These are phyloP conservation scores for Colletotrichum australisinense DNA, from an alignment of 2,329 filamentous ascomycete genomes.

Conservation along the genomic window DNA sequence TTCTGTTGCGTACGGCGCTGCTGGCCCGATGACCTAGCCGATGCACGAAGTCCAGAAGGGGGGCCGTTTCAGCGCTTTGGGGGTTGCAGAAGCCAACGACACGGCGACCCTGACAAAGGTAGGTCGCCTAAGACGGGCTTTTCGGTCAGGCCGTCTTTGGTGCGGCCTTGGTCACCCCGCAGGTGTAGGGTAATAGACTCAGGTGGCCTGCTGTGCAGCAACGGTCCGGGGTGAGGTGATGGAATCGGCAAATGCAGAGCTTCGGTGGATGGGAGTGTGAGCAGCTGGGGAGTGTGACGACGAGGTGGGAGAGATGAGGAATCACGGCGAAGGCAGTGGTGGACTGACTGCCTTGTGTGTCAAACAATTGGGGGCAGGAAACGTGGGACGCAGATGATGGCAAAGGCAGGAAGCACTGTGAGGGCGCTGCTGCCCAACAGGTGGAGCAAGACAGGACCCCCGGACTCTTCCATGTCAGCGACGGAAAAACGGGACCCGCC, in stretches of 20 bases:
- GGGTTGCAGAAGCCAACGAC: neutral
- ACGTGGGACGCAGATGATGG: neutral
- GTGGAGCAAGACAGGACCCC: neutral
- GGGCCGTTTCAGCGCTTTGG: neutral
- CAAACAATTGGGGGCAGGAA: neutral
- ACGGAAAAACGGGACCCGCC: neutral
- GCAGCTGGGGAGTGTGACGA: neutral
- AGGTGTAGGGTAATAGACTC: neutral
- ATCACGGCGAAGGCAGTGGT: neutral
- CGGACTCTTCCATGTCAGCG: neutral
- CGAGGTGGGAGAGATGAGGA: neutral
- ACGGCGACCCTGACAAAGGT: neutral
- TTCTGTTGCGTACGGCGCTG: neutral
- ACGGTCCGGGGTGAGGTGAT: neutral
- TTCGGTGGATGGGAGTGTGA: neutral
- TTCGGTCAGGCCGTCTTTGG: neutral
- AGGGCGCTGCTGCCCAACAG: neutral
- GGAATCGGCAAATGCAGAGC: neutral
- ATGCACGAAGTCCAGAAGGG: neutral
- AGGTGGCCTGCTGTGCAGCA: neutral
- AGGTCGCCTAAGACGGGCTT: neutral
- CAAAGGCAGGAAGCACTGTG: neutral
- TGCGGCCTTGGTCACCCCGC: neutral
- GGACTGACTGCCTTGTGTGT: neutral
- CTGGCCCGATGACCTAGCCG: neutral